Evolutionary conservation across 2,329 filamentous ascomycete genomes (phyloP), one percentile per base, ranked within the genome.

Genomic region (Fusarium verrucosum): DNA sequence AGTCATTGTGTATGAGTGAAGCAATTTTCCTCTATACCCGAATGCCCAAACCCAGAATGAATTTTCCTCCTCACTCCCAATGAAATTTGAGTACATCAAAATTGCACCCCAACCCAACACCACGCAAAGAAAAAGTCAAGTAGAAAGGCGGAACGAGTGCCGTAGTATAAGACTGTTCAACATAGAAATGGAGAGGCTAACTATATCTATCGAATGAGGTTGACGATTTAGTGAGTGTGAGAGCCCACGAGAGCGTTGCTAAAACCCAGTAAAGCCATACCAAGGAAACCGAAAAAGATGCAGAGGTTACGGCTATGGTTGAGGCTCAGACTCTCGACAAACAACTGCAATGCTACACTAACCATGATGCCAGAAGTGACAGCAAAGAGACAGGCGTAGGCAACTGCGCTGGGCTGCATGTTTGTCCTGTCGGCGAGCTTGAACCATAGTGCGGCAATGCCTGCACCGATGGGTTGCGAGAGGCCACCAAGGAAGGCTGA

Each of bases 331-430:
- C 90, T 90, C 80, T 99, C 94, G 5, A 91, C 89, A 72, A 97
- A 94, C 8, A 99, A 81, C 78, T 96, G 92, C 73, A 99, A 78
- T 4, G 90, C 93, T 26, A 99, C 95, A 70, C 91, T 95, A 25
- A 92, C 89, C 95, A 99, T 98, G 70, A 99, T 96, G 2, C 95
- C 95, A 1, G 93, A 89, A 0, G 94, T 98, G 10, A 89, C 81
- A 8, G 92, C 94, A 80, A 99, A 99, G 79, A 98, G 89, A 49
- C 85, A 86, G 0, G 89, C 92, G 72, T 95, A 94, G 1, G 83
- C 83, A n/a, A 82, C 81, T n/a, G 82, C 77, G 53, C 83, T 82
- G 16, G 85, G 84, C 0, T 75, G 75, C 51, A 83, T 76, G 62
- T 85, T 76, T 4, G 79, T 82, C 38, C 78, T 68, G 69, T 83